Base-by-base conservation (phyloP, 192 early-diverging fungal genomes). In the Lobosporangium transversale region DNA sequence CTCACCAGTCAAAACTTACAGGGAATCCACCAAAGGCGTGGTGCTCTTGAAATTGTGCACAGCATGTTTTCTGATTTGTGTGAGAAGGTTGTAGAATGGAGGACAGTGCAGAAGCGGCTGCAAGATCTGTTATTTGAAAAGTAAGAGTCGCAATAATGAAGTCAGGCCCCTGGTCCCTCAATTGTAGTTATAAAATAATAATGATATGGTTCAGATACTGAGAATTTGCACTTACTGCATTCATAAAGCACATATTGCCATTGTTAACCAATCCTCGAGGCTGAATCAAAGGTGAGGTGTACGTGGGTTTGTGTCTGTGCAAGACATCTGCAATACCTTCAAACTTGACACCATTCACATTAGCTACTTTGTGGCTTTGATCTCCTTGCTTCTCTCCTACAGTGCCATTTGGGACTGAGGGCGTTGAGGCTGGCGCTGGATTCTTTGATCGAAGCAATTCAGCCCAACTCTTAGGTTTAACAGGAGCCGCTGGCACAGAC, bases 231-330 rank as follows among this genome's bases (percentile, higher is more conserved):
- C 79, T 32, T 85, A 97, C 93, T 40, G 92, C 94, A 74, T 98
- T 99, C 92, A 98, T 94, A 71, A 96, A 99, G 81, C 98, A 99
- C 85, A 92, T 97, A 80, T 99, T 99, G 31, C 96, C 97, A 51
- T 88, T 93, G 79, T 99, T 99, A 53, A 96, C 89, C 37, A 99
- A 86, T 2, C 98, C 98, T 29, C 97, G 89, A 15, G 97, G 96
- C 59, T 90, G 86, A 35, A 93, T 70, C 30, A 87, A 61, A 21
- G 74, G 52, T 11, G 76, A 73, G 2, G 65, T 36, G 40, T 78
- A 83, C 0, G 71, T 71, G 4, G 83, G 81, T 31, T 81, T 66
- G 50, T 76, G 85, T 17, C 79, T 75, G 49, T 68, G 63, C 12
- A 87, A 66, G n/a, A 85, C 79, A 55, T 76, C 70, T 26, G 70